A percentile compares a stretch with the other conserved stretches of the same genome.
phyloP scores from a whole-genome alignment of 208 protist species.

The Crithidia fasciculata region DNA sequence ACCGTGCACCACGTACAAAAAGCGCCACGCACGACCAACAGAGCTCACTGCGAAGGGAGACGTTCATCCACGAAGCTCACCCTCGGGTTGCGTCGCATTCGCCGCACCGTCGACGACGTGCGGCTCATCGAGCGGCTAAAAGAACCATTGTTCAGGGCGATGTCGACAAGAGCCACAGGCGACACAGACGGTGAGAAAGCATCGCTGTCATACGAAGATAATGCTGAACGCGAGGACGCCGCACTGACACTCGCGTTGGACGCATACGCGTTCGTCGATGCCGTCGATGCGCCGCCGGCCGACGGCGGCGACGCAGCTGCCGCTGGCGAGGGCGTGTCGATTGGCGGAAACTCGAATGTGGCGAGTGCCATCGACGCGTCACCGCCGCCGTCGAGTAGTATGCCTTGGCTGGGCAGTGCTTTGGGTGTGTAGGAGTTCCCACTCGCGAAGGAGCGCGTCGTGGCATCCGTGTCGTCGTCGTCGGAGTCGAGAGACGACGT shows the following conservation, averaged over 20 bases:
- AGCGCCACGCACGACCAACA: neutral
- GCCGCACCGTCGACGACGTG: conserved; percentile 6
- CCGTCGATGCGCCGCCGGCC: neutral
- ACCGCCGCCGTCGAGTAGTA: neutral
- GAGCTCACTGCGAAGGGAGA: too few relatives aligned
- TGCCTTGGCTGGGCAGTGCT: too few relatives aligned
- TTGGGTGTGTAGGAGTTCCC: neutral
- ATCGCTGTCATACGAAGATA: neutral
- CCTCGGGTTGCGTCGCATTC: conserved; percentile 16
- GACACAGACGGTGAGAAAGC: neutral
- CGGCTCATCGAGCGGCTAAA: neutral
- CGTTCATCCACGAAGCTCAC: conserved; percentile 15
- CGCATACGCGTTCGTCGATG: neutral
- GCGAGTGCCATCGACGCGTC: conserved; percentile 1
- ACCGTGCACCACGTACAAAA: neutral
- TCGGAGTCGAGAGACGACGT: conserved; percentile 6
- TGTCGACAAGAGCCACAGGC: neutral
- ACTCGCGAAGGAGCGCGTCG: neutral
- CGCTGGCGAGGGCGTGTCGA: neutral
- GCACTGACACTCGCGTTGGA: neutral
- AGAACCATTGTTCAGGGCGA: neutral
- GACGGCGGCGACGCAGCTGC: neutral
- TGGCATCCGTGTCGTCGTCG: neutral
- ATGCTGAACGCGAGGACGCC: neutral
- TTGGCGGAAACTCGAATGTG: neutral